These are phyloP conservation scores for Xylaria sp. DNA, from an alignment of 2,329 filamentous ascomycete genomes.

Conservation along the genomic window DNA sequence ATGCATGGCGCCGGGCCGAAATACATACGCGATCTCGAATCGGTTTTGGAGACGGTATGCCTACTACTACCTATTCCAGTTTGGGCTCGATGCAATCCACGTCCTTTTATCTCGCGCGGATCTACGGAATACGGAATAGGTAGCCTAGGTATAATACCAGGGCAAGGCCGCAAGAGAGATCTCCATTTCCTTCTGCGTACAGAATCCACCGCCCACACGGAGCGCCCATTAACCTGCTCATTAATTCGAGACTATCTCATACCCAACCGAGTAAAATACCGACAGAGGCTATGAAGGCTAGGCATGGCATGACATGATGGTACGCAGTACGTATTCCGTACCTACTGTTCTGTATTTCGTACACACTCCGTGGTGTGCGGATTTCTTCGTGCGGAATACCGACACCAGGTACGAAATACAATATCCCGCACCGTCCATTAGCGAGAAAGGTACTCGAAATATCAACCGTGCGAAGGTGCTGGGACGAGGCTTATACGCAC, in stretches of 20 bases:
- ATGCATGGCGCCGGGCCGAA: conserved; percentile 11
- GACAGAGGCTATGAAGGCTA: too few relatives aligned
- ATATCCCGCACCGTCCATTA: not conserved
- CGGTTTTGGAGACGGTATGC: conserved; percentile 2
- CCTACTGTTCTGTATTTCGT: too few relatives aligned
- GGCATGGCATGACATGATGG: too few relatives aligned
- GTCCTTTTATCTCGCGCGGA: not conserved
- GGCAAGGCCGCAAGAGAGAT: not conserved
- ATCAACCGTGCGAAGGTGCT: not conserved
- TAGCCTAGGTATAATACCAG: not conserved
- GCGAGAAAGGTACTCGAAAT: not conserved
- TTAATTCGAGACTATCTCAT: too few relatives aligned
- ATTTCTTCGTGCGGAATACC: too few relatives aligned
- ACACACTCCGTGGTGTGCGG: too few relatives aligned
- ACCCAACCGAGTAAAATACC: too few relatives aligned
- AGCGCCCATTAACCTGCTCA: too few relatives aligned
- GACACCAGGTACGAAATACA: not conserved
- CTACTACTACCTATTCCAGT: not conserved
- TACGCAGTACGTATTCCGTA: too few relatives aligned
- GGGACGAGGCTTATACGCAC: not conserved
- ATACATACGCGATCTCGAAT: conserved; percentile 7
- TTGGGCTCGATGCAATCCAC: not conserved
- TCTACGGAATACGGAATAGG: not conserved
- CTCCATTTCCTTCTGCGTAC: not conserved
- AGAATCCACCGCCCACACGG: too few relatives aligned